Base-by-base conservation (phyloP, 768 basidiomycete species). In the Suillus subaureus region DNA sequence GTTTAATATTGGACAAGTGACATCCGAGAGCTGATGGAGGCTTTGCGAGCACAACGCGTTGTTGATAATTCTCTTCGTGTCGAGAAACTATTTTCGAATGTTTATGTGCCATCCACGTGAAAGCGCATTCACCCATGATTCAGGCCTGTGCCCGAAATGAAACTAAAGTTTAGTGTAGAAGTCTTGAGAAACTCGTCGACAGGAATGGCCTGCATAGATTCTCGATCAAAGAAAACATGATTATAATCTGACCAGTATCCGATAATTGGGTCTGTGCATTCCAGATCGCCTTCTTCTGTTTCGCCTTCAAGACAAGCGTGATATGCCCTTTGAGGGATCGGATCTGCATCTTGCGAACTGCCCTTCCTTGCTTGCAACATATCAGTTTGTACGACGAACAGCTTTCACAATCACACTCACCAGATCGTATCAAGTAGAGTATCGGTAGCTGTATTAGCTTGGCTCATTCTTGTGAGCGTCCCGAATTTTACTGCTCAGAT, bases 221-320 rank as follows among this genome's bases (percentile, higher is more conserved):
- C 84, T 16, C 90, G 89, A 67, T 85, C 79, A 71, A 88, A 89
- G 73, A 84, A 81, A 47, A 86, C 82, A 23, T 82, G 80, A 56
- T 73, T 82, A 61, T 80, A 85, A 15, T 40, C 13, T 5, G 39
- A 40, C 2, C 13, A 15, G 39, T 40, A 40, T 15, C 39, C 15
- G 39, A 40, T 40, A 40, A 15, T 40, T 40, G 12, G 39, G 39
- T 39, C 39, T 15, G 39, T 35, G 6, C 39, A 40, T 39, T 15
- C 13, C 13, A 39, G 39, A 39, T 40, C 13, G 37, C 37, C 37
- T 39, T 39, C 37, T 33, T 35, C 35, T 35, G 9, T 35, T 40
- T 5, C 35, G 35, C 9, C 65, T 37, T 82, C 79, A 18, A 83
- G 73, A 58, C 74, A 78, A 16, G 73, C 69, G 62, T 90, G 89